Evolutionary conservation across 2,329 filamentous ascomycete species (phyloP).

Genomic region (Fusarium subglutinans): DNA sequence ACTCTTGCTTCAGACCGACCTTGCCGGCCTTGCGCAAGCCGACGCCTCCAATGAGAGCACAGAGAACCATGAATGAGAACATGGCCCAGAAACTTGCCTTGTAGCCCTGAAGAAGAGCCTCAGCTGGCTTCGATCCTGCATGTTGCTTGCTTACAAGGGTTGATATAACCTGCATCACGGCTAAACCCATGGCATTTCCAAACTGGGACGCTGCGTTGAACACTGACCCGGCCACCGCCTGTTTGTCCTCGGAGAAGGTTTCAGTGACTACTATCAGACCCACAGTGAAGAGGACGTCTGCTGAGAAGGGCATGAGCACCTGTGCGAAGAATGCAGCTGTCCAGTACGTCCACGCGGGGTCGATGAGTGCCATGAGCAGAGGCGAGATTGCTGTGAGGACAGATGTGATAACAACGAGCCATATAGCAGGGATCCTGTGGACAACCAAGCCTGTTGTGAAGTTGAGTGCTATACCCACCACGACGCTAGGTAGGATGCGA

Average conservation of each 20-base stretch:
- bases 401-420: conserved; percentile 52
- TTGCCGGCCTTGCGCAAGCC: conserved; percentile 45
- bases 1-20: conserved; percentile 56
- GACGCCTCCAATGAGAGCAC: conserved; percentile 49
- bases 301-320: conserved; percentile 53
- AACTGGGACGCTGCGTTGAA: conserved; percentile 69
- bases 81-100: conserved; percentile 60
- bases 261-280: conserved; percentile 63
- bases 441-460: conserved; percentile 57
- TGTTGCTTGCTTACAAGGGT: conserved; percentile 49
- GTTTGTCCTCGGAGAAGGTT: conserved; percentile 64
- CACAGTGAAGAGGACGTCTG: conserved; percentile 64
- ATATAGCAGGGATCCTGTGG: conserved; percentile 51
- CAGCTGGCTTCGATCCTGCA: conserved; percentile 32
- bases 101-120: conserved; percentile 58
- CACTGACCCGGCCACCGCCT: conserved; percentile 68
- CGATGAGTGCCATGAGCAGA: conserved; percentile 64
- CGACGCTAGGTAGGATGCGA: conserved; percentile 55
- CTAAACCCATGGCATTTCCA: conserved; percentile 60
- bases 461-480: conserved; percentile 56
- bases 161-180: conserved; percentile 57
- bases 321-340: conserved; percentile 55
- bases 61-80: conserved; percentile 57
- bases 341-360: conserved; percentile 62
- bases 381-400: conserved; percentile 56